Conservation (phyloP, 2,329 filamentous ascomycete species). For the Neofusicoccum kwambonambiense region DNA sequence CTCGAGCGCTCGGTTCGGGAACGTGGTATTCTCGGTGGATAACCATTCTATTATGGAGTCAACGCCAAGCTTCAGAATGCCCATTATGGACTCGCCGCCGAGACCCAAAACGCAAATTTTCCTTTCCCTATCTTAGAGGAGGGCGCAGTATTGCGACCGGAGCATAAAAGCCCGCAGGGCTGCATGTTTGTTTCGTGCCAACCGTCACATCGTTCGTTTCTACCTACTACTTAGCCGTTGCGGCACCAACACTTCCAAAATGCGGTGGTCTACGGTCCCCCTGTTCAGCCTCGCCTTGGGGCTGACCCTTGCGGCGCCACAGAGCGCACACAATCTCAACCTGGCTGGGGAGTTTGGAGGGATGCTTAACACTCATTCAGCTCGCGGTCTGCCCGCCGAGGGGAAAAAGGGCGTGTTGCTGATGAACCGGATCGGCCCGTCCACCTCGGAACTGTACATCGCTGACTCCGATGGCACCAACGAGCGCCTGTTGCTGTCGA, state of each 20-base stretch:
- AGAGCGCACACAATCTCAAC: neutral
- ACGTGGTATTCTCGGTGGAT: too few species aligned
- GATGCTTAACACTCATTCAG: constrained; percentile 11
- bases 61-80: too few species aligned
- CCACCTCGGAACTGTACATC: constrained; percentile 27
- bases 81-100: neutral
- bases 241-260: neutral
- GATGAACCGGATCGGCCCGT: constrained; percentile 41
- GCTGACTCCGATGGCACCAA: constrained; percentile 42
- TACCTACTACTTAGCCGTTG: neutral
- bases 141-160: neutral
- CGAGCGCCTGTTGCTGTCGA: constrained; percentile 33
- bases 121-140: neutral
- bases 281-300: neutral
- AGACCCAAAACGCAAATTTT: neutral
- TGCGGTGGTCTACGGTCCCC: neutral
- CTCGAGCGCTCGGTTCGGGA: too few species aligned
- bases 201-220: neutral
- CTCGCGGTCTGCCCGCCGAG: constrained; percentile 18
- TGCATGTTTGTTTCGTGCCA: neutral
- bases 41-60: too few species aligned
- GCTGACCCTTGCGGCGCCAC: neutral
- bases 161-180: neutral
- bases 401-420: constrained; percentile 25
- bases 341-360: neutral